Evolutionary conservation across 192 early-diverging fungal genomes (phyloP).

Genomic region (Linnemannia zychae): DNA sequence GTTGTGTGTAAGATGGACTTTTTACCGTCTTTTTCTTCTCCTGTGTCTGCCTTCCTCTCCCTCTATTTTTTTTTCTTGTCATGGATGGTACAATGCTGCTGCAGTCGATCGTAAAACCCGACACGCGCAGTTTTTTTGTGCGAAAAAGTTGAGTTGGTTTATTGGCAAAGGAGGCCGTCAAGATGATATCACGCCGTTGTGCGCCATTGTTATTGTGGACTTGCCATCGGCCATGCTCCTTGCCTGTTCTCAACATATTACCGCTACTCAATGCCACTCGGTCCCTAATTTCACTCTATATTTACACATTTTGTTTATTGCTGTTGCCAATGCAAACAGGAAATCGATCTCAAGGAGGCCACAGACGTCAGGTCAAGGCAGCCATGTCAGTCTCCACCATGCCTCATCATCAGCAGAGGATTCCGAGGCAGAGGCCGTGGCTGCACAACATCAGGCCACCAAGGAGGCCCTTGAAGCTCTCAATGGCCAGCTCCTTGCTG

Average conservation of each 20-base stretch:
- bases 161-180: not conserved
- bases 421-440: conserved; percentile 6
- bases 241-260: too few species aligned
- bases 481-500: conserved; percentile 46
- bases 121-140: too few species aligned
- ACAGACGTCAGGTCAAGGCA: conserved; percentile 42
- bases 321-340: conserved; percentile 6
- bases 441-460: conserved; percentile 24
- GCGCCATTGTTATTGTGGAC: not conserved
- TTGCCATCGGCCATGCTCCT: not conserved
- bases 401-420: conserved; percentile 13
- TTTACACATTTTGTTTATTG: not conserved
- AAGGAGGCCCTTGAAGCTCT: conserved; percentile 36
- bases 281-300: conserved; percentile 2
- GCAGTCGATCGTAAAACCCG: not conserved
- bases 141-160: not conserved
- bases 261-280: not conserved
- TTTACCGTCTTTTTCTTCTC: not conserved
- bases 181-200: conserved; percentile 7
- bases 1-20: not conserved
- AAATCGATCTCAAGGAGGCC: conserved; percentile 36
- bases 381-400: conserved; percentile 31
- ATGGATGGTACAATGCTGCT: not conserved
- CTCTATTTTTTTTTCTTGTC: not conserved
- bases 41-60: not conserved